Evolutionary conservation across 805 yeast species (phyloP).

Genomic region (Barnettozyma siamensis): DNA sequence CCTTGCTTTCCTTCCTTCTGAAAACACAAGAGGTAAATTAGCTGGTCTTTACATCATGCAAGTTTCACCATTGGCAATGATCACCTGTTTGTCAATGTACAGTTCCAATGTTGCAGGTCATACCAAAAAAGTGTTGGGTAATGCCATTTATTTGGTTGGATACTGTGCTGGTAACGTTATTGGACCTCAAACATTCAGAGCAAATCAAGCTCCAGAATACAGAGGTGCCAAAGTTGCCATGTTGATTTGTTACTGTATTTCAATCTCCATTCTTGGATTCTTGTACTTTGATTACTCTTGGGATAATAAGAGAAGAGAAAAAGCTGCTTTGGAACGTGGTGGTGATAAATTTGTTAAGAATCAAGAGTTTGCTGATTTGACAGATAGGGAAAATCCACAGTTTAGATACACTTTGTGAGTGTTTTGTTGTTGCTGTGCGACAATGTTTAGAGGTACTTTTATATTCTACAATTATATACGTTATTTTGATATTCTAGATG

Average conservation of each 20-base stretch:
- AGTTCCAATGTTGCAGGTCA: constrained; percentile 18
- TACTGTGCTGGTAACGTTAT: constrained; percentile 50
- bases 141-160: constrained; percentile 40
- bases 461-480: too few species aligned
- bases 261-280: constrained; percentile 25
- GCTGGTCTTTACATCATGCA: constrained; percentile 2
- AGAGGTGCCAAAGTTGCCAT: constrained; percentile 36
- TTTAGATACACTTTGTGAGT: constrained; percentile 29
- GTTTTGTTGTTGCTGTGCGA: neutral
- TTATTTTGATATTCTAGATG: too few species aligned
- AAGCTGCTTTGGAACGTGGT: neutral
- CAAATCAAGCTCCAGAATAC: constrained; percentile 39
- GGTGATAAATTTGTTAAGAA: constrained; percentile 17
- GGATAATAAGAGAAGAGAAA: constrained; percentile 35
- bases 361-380: constrained; percentile 36
- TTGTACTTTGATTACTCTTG: constrained; percentile 22
- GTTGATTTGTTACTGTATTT: constrained; percentile 21
- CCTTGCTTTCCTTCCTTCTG: neutral
- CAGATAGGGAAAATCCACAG: constrained; percentile 38
- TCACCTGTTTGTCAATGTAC: constrained; percentile 1
- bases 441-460: too few species aligned
- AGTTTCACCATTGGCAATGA: neutral
- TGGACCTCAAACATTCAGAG: constrained; percentile 49
- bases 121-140: constrained; percentile 47
- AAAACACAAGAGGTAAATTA: neutral